Evolutionary conservation across 768 basidiomycete species (phyloP).

Genomic region (Crucibulum laeve): DNA sequence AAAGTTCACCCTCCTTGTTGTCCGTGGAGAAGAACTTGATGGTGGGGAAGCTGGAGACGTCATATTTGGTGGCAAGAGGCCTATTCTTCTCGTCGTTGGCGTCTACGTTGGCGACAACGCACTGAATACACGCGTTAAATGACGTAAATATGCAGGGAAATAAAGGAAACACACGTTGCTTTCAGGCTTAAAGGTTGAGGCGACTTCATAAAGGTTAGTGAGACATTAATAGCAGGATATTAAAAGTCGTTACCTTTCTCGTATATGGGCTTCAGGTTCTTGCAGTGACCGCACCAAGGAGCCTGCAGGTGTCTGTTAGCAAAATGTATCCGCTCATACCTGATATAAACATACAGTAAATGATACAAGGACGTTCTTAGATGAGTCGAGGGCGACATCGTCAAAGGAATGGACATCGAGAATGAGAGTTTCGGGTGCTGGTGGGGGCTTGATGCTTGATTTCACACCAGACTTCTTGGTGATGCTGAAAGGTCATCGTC

Average conservation of each 20-base stretch:
- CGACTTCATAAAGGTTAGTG: conserved; percentile 41
- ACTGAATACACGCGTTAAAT: conserved; percentile 40
- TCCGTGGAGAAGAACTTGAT: conserved; percentile 91
- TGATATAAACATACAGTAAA: conserved; percentile 54
- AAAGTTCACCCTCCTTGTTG: conserved; percentile 56
- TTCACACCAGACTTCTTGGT: conserved; percentile 73
- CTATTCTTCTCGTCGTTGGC: conserved; percentile 82
- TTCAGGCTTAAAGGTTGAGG: conserved; percentile 74
- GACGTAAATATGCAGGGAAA: background rate
- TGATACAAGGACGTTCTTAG: conserved; percentile 81
- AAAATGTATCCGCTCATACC: background rate
- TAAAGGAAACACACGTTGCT: conserved; percentile 47
- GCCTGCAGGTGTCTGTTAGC: conserved; percentile 28
- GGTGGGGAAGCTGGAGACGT: conserved; percentile 81
- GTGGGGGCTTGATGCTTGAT: conserved; percentile 84
- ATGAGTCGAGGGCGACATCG: conserved; percentile 61
- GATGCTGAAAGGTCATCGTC: conserved; percentile 42
- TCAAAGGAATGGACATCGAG: conserved; percentile 75
- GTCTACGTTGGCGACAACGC: conserved; percentile 87
- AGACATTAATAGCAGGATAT: background rate
- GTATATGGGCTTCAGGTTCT: conserved; percentile 80
- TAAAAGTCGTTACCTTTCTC: conserved; percentile 54
- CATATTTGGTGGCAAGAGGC: conserved; percentile 66
- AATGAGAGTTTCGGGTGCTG: conserved; percentile 64
- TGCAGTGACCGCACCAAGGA: conserved; percentile 95